A percentile compares a stretch with the other conserved stretches of the same genome.
Conservation (phyloP, 768 basidiomycete genomes). For the Boletus fagicola region DNA sequence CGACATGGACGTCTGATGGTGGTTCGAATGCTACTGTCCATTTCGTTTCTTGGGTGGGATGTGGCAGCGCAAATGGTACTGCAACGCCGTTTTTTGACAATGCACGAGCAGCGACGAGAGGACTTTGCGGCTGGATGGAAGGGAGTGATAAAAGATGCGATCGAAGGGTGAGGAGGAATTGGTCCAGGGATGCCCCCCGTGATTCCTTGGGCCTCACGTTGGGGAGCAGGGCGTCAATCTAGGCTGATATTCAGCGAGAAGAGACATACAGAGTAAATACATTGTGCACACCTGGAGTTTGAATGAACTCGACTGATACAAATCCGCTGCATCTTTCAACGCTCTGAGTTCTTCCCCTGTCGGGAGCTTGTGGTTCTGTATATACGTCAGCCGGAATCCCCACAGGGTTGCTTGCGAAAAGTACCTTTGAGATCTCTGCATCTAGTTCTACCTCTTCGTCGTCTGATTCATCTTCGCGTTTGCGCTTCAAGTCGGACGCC, state of each 20-base stretch:
- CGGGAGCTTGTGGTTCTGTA: constrained; percentile 47
- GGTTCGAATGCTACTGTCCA: constrained; percentile 85
- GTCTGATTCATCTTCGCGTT: constrained; percentile 18
- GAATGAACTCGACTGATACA: constrained; percentile 78
- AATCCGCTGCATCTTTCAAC: constrained; percentile 71
- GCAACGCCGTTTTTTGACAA: constrained; percentile 54
- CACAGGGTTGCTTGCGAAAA: not conserved
- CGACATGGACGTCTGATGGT: constrained; percentile 72
- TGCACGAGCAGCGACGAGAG: constrained; percentile 58
- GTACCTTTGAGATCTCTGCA: constrained; percentile 17
- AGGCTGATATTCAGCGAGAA: constrained; percentile 12
- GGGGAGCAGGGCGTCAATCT: constrained; percentile 82
- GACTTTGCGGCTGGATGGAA: constrained; percentile 56
- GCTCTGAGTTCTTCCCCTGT: constrained; percentile 67
- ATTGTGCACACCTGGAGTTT: constrained; percentile 67
- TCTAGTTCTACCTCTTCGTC: not conserved
- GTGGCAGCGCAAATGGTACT: constrained; percentile 67
- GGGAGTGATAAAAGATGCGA: constrained; percentile 60
- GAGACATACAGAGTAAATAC: not conserved
- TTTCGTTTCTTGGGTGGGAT: constrained; percentile 74
- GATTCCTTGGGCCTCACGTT: constrained; percentile 64
- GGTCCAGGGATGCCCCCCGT: constrained; percentile 56
- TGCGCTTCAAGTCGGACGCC: constrained; percentile 28
- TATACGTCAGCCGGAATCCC: not conserved
- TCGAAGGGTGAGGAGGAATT: constrained; percentile 68